A percentile compares a stretch with the other conserved stretches of the same genome.
These are phyloP conservation scores for Tulasnella sp. DNA, from an alignment of 768 basidiomycete genomes.

Conservation along the genomic window DNA sequence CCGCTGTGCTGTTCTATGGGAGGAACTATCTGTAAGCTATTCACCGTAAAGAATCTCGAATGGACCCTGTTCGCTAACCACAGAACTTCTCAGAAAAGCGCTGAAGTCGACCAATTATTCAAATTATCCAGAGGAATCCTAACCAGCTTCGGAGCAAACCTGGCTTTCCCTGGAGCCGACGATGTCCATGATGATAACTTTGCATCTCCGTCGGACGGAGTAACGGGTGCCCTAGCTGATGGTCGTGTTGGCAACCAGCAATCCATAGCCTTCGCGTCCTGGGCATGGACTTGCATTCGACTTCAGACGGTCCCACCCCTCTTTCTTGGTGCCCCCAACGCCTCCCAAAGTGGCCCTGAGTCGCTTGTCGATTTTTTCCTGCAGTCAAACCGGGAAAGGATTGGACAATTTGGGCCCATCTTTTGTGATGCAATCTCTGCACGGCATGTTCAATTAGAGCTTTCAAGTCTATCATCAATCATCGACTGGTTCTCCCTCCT, in stretches of 20 bases:
- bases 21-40: constrained; percentile 6
- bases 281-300: not conserved
- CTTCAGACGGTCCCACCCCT: constrained; percentile 8
- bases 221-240: not conserved
- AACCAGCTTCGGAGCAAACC: constrained; percentile 7
- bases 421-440: constrained; percentile 54
- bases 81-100: not conserved
- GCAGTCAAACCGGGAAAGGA: constrained; percentile 45
- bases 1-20: constrained; percentile 4
- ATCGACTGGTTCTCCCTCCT: constrained; percentile 53
- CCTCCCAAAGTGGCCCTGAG: not conserved
- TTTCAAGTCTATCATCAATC: constrained; percentile 50
- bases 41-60: not conserved
- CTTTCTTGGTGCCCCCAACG: not conserved
- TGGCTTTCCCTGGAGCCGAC: not conserved
- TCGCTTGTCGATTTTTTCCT: constrained; percentile 5
- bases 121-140: not conserved
- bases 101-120: not conserved
- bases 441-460: constrained; percentile 47
- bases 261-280: constrained; percentile 7
- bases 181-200: constrained; percentile 19
- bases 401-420: constrained; percentile 55
- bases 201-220: not conserved
- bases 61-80: not conserved
- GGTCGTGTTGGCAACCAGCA: not conserved